Conservation (phyloP, 1,139 yeast species). For the Citeromyces siamensis region DNA sequence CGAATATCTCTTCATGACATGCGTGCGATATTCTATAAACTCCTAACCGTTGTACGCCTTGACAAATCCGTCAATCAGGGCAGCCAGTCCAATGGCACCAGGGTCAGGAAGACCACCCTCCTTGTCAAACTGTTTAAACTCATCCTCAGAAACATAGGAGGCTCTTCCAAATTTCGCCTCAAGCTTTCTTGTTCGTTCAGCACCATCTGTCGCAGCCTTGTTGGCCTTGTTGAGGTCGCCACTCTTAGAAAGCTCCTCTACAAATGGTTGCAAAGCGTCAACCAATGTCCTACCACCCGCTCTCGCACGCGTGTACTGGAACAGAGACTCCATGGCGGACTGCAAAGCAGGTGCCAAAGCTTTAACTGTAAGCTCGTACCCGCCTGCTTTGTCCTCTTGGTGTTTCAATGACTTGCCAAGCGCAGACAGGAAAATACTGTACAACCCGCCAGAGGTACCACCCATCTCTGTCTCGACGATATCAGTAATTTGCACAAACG, state of each 20-base stretch:
- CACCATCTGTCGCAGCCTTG: constrained; percentile 61
- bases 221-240: constrained; percentile 47
- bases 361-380: constrained; percentile 20
- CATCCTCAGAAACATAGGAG: constrained; percentile 66
- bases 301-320: constrained; percentile 79
- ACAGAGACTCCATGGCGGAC: constrained; percentile 46
- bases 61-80: constrained; percentile 39
- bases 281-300: constrained; percentile 84
- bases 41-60: constrained; percentile 1
- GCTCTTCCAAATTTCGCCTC: constrained; percentile 92
- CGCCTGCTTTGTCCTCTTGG: constrained; percentile 16
- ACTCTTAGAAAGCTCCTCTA: constrained; percentile 39
- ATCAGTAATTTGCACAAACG: constrained; percentile 54
- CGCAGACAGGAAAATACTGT: constrained; percentile 71
- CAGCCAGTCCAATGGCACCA: constrained; percentile 78
- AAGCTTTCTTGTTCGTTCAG: constrained; percentile 58
- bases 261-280: constrained; percentile 83
- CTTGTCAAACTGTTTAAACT: constrained; percentile 27
- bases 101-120: constrained; percentile 80
- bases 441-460: constrained; percentile 92
- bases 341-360: constrained; percentile 30
- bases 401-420: constrained; percentile 36
- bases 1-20: too few relatives aligned
- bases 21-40: too few relatives aligned
- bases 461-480: constrained; percentile 88